phyloP scores from a whole-genome alignment of 1,284 basidiomycete genomes.

The Hymenochaete sp. region DNA sequence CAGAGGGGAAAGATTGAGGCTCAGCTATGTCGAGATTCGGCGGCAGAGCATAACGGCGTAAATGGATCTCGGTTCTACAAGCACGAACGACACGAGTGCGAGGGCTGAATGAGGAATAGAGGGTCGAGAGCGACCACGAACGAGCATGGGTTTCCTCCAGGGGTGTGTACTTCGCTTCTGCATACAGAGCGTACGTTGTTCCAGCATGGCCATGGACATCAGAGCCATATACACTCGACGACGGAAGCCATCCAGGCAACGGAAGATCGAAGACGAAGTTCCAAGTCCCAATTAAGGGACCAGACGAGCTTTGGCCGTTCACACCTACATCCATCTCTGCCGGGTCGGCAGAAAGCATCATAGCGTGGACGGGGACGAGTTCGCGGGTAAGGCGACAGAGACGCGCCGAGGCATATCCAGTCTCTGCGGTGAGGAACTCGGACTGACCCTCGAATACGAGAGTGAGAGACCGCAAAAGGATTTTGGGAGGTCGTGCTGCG shows the following conservation, averaged over 20 bases:
- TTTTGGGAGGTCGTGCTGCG: conserved; percentile 36
- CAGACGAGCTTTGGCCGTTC: too few relatives aligned
- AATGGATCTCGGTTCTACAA: conserved; percentile 28
- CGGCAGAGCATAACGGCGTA: conserved; percentile 40
- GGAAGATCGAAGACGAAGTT: conserved; percentile 62
- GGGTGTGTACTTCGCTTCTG: conserved; percentile 48
- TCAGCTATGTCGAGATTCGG: conserved; percentile 21
- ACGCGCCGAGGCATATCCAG: conserved; percentile 55
- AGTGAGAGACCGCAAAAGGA: conserved; percentile 56
- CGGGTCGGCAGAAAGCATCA: conserved; percentile 48
- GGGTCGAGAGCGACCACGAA: conserved; percentile 35
- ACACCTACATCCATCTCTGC: conserved; percentile 34
- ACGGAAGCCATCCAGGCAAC: conserved; percentile 72
- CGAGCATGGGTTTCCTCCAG: conserved; percentile 32
- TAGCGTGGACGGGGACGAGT: conserved; percentile 39
- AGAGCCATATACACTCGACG: conserved; percentile 39
- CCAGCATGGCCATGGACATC: conserved; percentile 37
- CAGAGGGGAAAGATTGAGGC: conserved; percentile 20
- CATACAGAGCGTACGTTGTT: conserved; percentile 57
- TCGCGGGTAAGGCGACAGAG: conserved; percentile 60
- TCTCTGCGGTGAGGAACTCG: conserved; percentile 48
- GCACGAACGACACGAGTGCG: conserved; percentile 32
- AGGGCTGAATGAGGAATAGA: conserved; percentile 40
- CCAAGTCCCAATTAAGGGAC: too few relatives aligned
- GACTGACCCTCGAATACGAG: conserved; percentile 72